A percentile compares a stretch with the other conserved stretches of the same genome.
These are phyloP conservation scores for Ramalina peruviana DNA, from an alignment of 495 filamentous ascomycete species.

Conservation along the genomic window DNA sequence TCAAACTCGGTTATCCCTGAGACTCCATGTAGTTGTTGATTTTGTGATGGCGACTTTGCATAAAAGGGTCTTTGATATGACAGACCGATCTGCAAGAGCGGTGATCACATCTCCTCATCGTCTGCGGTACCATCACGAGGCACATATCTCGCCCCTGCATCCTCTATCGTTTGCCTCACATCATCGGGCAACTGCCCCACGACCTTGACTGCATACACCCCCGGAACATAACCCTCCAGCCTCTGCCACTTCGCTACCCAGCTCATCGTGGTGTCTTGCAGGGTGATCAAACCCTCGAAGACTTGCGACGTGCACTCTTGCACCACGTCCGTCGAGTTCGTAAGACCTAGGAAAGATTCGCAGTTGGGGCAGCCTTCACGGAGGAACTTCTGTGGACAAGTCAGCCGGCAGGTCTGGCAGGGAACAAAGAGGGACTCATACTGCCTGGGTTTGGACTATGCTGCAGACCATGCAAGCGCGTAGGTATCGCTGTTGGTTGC, in stretches of 20 bases:
- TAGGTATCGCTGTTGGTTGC: conserved; percentile 48
- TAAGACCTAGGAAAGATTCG: conserved; percentile 74
- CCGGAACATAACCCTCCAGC: conserved; percentile 70
- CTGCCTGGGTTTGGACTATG: conserved; percentile 65
- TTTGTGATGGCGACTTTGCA: no score
- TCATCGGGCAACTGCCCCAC: conserved; percentile 58
- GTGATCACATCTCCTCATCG: not conserved
- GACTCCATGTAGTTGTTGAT: no score
- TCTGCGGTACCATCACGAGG: conserved; percentile 23
- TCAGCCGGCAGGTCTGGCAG: not conserved
- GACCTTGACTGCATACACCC: conserved; percentile 89
- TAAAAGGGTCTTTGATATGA: no score
- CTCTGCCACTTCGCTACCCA: conserved; percentile 95
- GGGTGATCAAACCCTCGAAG: conserved; percentile 75
- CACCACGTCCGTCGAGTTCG: conserved; percentile 62
- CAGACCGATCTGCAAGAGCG: no score
- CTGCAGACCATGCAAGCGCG: conserved; percentile 98
- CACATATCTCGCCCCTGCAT: conserved; percentile 56
- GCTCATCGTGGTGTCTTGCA: conserved; percentile 60
- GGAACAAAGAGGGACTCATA: conserved; percentile 25
- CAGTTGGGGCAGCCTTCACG: conserved; percentile 91
- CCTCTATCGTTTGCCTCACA: conserved; percentile 48
- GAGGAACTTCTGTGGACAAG: conserved; percentile 51
- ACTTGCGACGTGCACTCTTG: conserved; percentile 89
- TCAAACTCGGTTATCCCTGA: no score